Evolutionary conservation across 108 stramenopile species (phyloP).

Genomic region (Pseudonitzschia pungens): DNA sequence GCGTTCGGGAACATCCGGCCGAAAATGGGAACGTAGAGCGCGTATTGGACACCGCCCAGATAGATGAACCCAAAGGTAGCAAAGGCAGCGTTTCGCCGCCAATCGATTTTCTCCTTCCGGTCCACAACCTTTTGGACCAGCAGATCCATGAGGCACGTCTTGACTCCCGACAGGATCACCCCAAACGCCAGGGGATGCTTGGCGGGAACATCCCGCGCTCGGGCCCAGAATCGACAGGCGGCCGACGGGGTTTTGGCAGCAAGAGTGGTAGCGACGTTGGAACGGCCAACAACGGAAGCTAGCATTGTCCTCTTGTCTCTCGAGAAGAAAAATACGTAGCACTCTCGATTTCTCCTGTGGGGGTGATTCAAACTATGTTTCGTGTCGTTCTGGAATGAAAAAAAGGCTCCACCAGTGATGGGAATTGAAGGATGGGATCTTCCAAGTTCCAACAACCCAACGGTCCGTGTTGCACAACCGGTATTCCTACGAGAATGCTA

Average conservation of each 20-base stretch:
- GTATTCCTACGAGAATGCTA: too few species aligned
- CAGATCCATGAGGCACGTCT: slow-evolving; percentile 79
- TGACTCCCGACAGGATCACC: slow-evolving; percentile 71
- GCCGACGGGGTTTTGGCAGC: background rate
- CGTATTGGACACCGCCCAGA: slow-evolving; percentile 81
- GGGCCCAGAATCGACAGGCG: slow-evolving; percentile 30
- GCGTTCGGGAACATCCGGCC: slow-evolving; percentile 77
- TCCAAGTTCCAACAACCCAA: too few species aligned
- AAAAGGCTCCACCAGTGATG: too few species aligned
- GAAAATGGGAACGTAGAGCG: slow-evolving; percentile 82
- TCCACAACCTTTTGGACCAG: slow-evolving; percentile 87
- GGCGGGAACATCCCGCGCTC: slow-evolving; percentile 47
- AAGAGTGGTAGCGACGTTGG: background rate
- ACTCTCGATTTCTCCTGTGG: too few species aligned
- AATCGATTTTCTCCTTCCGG: slow-evolving; percentile 67
- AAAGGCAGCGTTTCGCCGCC: slow-evolving; percentile 90
- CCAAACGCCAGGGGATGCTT: slow-evolving; percentile 85
- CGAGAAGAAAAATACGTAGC: too few species aligned
- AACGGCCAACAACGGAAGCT: background rate
- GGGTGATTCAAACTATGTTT: too few species aligned
- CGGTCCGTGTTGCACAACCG: too few species aligned
- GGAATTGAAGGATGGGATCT: too few species aligned
- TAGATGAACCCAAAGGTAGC: slow-evolving; percentile 87
- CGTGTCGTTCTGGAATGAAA: too few species aligned
- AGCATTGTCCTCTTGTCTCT: background rate